Evolutionary conservation across 2,329 filamentous ascomycete species (phyloP).

Genomic region (Alternaria postmessia): DNA sequence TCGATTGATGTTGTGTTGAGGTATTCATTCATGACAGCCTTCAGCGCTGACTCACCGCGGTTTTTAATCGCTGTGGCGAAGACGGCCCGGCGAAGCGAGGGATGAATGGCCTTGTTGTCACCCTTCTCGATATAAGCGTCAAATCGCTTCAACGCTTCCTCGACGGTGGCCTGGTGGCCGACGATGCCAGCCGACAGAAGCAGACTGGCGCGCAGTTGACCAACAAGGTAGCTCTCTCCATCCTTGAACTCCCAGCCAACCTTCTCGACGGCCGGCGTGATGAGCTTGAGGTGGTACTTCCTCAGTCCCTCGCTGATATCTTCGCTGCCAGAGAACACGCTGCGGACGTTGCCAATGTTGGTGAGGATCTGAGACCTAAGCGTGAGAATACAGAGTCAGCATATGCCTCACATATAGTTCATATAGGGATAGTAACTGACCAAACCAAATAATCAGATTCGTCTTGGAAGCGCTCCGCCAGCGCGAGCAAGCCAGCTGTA

Average conservation of each 20-base stretch:
- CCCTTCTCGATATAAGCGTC: constrained; percentile 74
- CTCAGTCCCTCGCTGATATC: constrained; percentile 75
- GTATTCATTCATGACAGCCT: constrained; percentile 85
- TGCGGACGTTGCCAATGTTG: constrained; percentile 78
- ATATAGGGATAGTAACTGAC: constrained; percentile 42
- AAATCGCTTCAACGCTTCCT: constrained; percentile 82
- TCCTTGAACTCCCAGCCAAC: constrained; percentile 86
- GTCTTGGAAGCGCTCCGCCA: constrained; percentile 82
- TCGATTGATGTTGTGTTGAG: constrained; percentile 83
- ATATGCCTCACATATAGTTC: background rate
- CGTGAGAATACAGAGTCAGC: background rate
- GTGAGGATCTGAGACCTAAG: constrained; percentile 75
- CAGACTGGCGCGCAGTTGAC: constrained; percentile 83
- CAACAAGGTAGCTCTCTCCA: constrained; percentile 80
- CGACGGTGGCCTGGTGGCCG: constrained; percentile 75
- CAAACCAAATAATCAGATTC: constrained; percentile 91
- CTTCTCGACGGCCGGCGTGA: constrained; percentile 76
- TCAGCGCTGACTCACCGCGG: constrained; percentile 72
- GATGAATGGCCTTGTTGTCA: constrained; percentile 75
- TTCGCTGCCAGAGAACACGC: constrained; percentile 82
- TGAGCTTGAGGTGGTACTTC: constrained; percentile 79
- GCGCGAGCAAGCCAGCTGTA: constrained; percentile 80
- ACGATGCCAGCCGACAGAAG: constrained; percentile 77
- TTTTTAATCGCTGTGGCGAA: constrained; percentile 82
- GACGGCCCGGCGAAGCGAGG: constrained; percentile 80